Evolutionary conservation across 2,329 filamentous ascomycete species (phyloP).

Genomic region (Trichoderma sp.): DNA sequence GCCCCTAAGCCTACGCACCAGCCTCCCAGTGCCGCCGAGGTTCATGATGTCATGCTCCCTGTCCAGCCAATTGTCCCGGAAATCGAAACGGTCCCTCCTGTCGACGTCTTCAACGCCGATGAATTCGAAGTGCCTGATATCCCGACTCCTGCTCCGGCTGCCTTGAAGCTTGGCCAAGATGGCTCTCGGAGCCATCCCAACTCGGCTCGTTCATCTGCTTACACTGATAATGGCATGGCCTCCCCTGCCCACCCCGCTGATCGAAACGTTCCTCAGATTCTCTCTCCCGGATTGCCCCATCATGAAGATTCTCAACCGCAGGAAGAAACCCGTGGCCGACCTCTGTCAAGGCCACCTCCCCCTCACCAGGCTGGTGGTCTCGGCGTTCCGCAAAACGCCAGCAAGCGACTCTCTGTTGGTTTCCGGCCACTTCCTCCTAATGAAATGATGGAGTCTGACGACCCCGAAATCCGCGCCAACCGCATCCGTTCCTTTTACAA

Average conservation of each 20-base stretch:
- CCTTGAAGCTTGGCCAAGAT: constrained; percentile 30
- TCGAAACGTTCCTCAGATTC: constrained; percentile 35
- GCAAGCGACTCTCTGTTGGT: constrained; percentile 63
- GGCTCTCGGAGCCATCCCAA: constrained; percentile 24
- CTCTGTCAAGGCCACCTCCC: constrained; percentile 29
- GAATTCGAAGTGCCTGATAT: constrained; percentile 29
- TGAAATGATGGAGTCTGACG: constrained; percentile 74
- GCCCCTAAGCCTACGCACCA: constrained; percentile 31
- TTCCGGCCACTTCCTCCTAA: constrained; percentile 86
- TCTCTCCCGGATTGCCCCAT: constrained; percentile 25
- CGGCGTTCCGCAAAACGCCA: constrained; percentile 52
- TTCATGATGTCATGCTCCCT: constrained; percentile 30
- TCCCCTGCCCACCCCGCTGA: constrained; percentile 26
- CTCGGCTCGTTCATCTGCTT: constrained; percentile 21
- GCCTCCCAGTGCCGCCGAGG: constrained; percentile 20
- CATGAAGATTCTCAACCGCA: constrained; percentile 34
- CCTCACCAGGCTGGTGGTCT: constrained; percentile 38
- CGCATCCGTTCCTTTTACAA: constrained; percentile 98
- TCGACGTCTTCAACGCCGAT: constrained; percentile 24
- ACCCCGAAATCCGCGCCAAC: constrained; percentile 91
- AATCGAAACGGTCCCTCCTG: constrained; percentile 36
- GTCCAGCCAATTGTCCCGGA: constrained; percentile 38
- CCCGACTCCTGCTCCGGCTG: constrained; percentile 30
- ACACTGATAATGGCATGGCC: constrained; percentile 17
- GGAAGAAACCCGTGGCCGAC: constrained; percentile 38